phyloP scores from a whole-genome alignment of 2,329 filamentous ascomycete species.

The Lasiodiplodia sp. region DNA sequence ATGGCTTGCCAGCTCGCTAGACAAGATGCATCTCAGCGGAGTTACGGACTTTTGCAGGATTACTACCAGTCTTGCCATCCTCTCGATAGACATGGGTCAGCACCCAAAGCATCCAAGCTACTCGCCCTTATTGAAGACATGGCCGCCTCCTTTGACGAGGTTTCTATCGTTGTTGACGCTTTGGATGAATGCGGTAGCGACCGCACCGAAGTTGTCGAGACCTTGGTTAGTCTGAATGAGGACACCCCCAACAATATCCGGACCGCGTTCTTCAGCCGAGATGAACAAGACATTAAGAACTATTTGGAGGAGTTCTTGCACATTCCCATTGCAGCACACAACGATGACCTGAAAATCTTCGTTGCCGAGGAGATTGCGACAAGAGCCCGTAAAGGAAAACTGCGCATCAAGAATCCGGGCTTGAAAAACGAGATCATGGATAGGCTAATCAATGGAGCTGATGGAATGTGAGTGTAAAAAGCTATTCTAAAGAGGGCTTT shows the following conservation, averaged over 20 bases:
- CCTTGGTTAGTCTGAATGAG: not conserved
- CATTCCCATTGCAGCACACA: constrained; percentile 9
- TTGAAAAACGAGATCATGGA: constrained; percentile 4
- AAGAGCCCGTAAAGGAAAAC: not conserved
- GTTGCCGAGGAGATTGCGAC: not conserved
- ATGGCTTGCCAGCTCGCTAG: constrained; percentile 41
- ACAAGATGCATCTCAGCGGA: constrained; percentile 37
- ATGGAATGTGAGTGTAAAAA: not conserved
- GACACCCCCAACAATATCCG: not conserved
- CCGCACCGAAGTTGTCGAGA: constrained; percentile 27
- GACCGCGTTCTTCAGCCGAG: not conserved
- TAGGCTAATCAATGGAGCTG: not conserved
- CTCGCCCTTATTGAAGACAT: constrained; percentile 31
- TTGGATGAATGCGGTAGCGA: constrained; percentile 38
- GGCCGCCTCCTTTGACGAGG: constrained; percentile 31
- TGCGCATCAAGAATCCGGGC: not conserved
- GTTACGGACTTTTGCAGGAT: constrained; percentile 32
- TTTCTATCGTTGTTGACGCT: constrained; percentile 39
- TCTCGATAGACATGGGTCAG: not conserved
- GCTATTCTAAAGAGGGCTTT: no score
- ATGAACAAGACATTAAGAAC: not conserved
- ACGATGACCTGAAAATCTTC: not conserved
- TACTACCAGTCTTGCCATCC: constrained; percentile 31
- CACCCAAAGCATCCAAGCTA: constrained; percentile 11
- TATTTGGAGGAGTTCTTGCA: not conserved